Conservation (phyloP, 768 basidiomycete species). For the Russula sp. region DNA sequence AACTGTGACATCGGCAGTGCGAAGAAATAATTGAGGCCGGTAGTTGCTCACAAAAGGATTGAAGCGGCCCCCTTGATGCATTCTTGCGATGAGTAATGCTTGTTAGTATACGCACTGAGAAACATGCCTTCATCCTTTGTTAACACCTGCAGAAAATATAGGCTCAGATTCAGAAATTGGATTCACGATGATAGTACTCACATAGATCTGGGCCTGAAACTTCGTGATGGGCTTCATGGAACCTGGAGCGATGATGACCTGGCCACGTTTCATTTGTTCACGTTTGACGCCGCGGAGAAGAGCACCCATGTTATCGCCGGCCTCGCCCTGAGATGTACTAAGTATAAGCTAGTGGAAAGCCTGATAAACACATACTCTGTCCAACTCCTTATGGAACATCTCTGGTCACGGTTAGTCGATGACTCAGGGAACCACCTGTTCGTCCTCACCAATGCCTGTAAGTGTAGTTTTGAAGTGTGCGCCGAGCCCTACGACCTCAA, state of each 20-base stretch:
- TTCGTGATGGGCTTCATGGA: slow-evolving; percentile 92
- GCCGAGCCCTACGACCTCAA: slow-evolving; percentile 89
- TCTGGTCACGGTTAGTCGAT: slow-evolving; percentile 40
- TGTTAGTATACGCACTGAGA: not conserved
- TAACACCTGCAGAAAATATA: slow-evolving; percentile 46
- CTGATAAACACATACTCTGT: slow-evolving; percentile 48
- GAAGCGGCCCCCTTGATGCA: slow-evolving; percentile 56
- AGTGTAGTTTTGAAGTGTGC: slow-evolving; percentile 80
- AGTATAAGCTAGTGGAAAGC: not conserved
- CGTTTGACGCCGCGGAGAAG: slow-evolving; percentile 95
- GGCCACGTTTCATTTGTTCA: slow-evolving; percentile 90
- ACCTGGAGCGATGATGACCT: slow-evolving; percentile 83
- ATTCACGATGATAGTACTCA: slow-evolving; percentile 29
- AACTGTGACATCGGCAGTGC: slow-evolving; percentile 91
- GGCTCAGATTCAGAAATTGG: not conserved
- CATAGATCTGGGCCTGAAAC: slow-evolving; percentile 91
- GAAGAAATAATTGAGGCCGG: slow-evolving; percentile 91
- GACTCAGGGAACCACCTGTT: not conserved
- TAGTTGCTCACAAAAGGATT: slow-evolving; percentile 93
- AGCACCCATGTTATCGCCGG: slow-evolving; percentile 99
- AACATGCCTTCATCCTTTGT: slow-evolving; percentile 73
- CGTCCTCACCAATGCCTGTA: slow-evolving; percentile 76
- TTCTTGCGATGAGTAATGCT: not conserved
- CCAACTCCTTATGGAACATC: slow-evolving; percentile 99
- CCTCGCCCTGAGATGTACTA: slow-evolving; percentile 59